These are phyloP conservation scores for Cinnamomum chago DNA, from an alignment of 164 flowering plant genomes.

Conservation along the genomic window DNA sequence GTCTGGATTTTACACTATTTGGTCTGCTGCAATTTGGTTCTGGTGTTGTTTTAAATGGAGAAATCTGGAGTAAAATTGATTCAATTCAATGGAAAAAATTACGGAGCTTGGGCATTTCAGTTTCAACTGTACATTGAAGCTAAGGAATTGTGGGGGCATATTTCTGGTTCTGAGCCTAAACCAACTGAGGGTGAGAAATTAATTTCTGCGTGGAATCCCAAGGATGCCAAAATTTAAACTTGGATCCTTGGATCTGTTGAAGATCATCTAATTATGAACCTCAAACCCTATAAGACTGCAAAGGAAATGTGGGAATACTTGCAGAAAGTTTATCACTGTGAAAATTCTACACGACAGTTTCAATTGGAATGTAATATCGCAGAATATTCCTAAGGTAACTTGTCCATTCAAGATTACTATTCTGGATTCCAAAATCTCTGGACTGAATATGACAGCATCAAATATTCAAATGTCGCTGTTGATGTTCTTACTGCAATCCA, in stretches of 20 bases:
- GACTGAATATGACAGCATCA: not conserved
- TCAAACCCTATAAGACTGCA: not conserved
- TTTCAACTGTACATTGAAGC: not conserved
- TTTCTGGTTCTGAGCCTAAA: not conserved
- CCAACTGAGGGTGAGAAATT: not conserved
- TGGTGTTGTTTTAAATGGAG: too few relatives aligned
- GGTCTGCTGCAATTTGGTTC: too few relatives aligned
- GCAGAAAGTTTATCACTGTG: not conserved
- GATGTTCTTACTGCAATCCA: not conserved
- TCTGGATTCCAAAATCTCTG: not conserved
- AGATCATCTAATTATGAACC: not conserved
- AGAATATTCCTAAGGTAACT: not conserved
- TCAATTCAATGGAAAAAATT: not conserved
- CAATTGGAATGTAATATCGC: not conserved
- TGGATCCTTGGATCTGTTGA: constrained; percentile 1
- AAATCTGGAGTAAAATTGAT: not conserved
- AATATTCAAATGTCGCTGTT: not conserved
- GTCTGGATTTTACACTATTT: too few relatives aligned
- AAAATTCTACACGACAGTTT: not conserved
- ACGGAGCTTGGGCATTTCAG: not conserved
- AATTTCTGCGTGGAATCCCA: not conserved
- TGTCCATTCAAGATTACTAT: not conserved
- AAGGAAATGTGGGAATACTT: not conserved
- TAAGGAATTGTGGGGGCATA: not conserved
- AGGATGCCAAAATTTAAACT: not conserved